Percentiles rank a stretch among this genome's conserved stretches.
These are phyloP conservation scores for Rubus parviflorus DNA, from an alignment of 306 rosid species.

Conservation along the genomic window DNA sequence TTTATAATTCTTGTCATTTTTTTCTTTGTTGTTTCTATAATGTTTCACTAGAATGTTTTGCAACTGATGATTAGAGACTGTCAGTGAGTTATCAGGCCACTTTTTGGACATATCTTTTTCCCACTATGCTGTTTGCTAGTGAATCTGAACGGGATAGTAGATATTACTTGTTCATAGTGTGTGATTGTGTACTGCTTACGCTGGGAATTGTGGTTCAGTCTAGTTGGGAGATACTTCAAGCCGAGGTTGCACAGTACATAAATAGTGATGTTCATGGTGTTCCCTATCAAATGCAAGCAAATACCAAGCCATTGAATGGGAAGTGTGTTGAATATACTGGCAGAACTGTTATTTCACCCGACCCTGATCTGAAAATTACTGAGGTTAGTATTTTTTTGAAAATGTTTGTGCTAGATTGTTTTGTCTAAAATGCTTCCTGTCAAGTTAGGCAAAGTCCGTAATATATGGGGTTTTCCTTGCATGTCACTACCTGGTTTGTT, in stretches of 20 bases:
- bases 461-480: too few species aligned
- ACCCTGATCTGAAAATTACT: slow-evolving; percentile 87
- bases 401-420: slow-evolving; percentile 9
- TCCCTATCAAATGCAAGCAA: slow-evolving; percentile 42
- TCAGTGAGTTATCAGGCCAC: not conserved
- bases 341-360: slow-evolving; percentile 96
- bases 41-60: not conserved
- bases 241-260: slow-evolving; percentile 74
- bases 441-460: too few species aligned
- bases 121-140: not conserved
- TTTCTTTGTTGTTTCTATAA: not conserved
- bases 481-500: too few species aligned
- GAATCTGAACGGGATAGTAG: not conserved
- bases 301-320: slow-evolving; percentile 57
- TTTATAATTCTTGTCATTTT: not conserved
- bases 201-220: slow-evolving; percentile 45
- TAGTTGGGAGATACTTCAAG: slow-evolving; percentile 67
- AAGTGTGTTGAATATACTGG: slow-evolving; percentile 95
- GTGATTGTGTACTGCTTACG: slow-evolving; percentile 29
- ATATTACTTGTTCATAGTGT: not conserved
- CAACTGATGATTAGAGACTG: not conserved
- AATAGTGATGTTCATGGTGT: slow-evolving; percentile 79
- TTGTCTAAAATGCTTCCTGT: slow-evolving; percentile 26
- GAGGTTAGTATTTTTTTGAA: slow-evolving; percentile 55
- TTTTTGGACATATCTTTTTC: slow-evolving; percentile 2